Conservation (phyloP, 2,329 filamentous ascomycete genomes). For the Sporothrix inflata region DNA sequence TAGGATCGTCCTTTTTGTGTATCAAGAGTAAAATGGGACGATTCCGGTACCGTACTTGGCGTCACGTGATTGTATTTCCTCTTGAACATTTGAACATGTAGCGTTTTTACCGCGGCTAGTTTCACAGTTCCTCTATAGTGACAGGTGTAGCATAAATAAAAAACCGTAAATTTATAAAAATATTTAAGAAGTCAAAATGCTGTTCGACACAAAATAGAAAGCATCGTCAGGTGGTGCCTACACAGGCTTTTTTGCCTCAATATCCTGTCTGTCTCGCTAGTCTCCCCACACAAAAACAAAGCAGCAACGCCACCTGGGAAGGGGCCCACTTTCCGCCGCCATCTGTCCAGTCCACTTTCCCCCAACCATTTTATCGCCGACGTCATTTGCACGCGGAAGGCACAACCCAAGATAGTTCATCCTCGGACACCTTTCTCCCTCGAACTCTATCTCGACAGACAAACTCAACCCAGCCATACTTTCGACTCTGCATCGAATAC, state of each 20-base stretch:
- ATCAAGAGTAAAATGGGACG: not conserved
- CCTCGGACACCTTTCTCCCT: not conserved
- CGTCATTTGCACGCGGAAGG: slow-evolving; percentile 24
- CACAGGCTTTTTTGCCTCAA: not conserved
- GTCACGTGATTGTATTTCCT: not conserved
- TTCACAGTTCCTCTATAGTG: not conserved
- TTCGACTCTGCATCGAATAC: not conserved
- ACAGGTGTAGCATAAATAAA: not conserved
- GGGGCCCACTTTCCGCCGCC: slow-evolving; percentile 11
- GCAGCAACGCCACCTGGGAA: not conserved
- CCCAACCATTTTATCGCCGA: slow-evolving; percentile 19
- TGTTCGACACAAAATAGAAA: not conserved
- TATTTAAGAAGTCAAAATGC: not conserved
- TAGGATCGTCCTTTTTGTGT: not conserved
- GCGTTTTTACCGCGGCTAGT: not conserved
- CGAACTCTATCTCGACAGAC: not conserved
- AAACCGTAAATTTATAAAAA: not conserved
- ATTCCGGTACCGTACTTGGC: not conserved
- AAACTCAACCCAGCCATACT: not conserved
- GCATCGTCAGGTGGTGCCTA: not conserved
- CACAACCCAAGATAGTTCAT: not conserved
- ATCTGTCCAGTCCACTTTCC: not conserved
- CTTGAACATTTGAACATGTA: too few relatives aligned
- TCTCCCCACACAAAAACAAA: not conserved
- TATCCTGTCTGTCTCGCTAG: not conserved